Evolutionary conservation across 2,329 filamentous ascomycete genomes (phyloP).

Genomic region (Bipolaris victoriae): DNA sequence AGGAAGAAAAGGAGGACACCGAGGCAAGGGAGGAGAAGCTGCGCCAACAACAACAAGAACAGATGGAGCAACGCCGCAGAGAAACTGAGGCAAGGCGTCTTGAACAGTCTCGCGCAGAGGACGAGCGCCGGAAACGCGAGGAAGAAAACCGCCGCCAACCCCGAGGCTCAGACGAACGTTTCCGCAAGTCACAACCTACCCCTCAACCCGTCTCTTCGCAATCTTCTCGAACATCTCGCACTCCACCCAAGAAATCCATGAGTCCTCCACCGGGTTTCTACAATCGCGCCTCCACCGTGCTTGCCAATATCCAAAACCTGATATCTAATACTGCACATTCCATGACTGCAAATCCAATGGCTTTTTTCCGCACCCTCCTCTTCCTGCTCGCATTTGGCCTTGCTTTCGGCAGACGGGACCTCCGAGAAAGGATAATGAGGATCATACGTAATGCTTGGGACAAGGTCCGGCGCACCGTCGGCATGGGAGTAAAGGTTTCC

Average conservation of each 20-base stretch:
- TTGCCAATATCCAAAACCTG: slow-evolving; percentile 56
- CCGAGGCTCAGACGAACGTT: slow-evolving; percentile 40
- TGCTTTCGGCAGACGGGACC: slow-evolving; percentile 74
- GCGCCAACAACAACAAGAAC: slow-evolving; percentile 65
- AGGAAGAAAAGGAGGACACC: slow-evolving; percentile 81
- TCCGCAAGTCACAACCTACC: slow-evolving; percentile 31
- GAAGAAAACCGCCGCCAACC: slow-evolving; percentile 46
- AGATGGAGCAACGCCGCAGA: slow-evolving; percentile 58
- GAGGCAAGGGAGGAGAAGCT: slow-evolving; percentile 68
- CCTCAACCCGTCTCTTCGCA: slow-evolving; percentile 35
- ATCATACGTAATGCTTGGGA: slow-evolving; percentile 75
- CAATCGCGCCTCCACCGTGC: slow-evolving; percentile 53
- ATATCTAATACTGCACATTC: slow-evolving; percentile 58
- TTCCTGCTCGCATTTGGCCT: slow-evolving; percentile 81
- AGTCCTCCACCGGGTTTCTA: slow-evolving; percentile 48
- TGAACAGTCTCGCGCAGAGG: slow-evolving; percentile 52
- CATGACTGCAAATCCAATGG: slow-evolving; percentile 62
- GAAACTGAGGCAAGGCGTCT: slow-evolving; percentile 46
- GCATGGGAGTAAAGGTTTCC: slow-evolving; percentile 97
- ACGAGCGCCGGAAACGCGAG: slow-evolving; percentile 49
- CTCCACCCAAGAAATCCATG: slow-evolving; percentile 41
- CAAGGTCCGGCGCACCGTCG: slow-evolving; percentile 82
- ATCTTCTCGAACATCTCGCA: slow-evolving; percentile 34
- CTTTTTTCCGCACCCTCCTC: slow-evolving; percentile 68
- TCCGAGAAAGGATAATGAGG: slow-evolving; percentile 75